Base-by-base conservation (phyloP, 176 grass and related monocot species). In the Musa itinerans region DNA sequence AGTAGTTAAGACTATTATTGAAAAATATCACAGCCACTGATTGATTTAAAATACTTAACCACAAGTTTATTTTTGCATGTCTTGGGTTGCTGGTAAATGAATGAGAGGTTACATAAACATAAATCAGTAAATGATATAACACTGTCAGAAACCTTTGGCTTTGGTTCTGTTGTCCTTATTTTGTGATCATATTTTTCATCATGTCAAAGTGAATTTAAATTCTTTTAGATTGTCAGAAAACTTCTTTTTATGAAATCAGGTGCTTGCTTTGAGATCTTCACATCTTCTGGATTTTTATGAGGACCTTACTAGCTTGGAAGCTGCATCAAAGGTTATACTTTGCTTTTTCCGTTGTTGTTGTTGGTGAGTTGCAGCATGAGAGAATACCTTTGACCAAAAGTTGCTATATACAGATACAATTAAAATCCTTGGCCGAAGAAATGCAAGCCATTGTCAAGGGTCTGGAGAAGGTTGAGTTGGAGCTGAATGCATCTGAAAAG, bases 371-470 rank as follows among this genome's bases (percentile, higher is more conserved):
- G 52, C 73, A 73, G 56, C 54, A 90, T 75, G 69, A 65, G 59
- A 67, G 73, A 50, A 72, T 50, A 79, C 62, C 13, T 84, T 51
- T 84, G 50, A 20, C 15, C 70, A 57, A 23, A 3, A 69, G 55
- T 53, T 83, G 75, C 56, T 51, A 27, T 53, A 67, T 65, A 81
- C 86, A 99, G 95, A 99, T 94, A 84, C 95, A 99, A 87, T 83
- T 99, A 43, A 99, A 99, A 84, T 87, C 89, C 72, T 81, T 99
- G 69, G 95, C 95, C 29, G 95, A 99, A 87, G 95, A 99, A 94
- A 99, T 99, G 95, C 95, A 99, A 91, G 90, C 95, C 54, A 72
- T 99, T 19, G 86, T 85, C 68, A 99, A 94, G 89, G 90, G 95
- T 9, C 75, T 99, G 59, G 88, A 99, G 83, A 99, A 93, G 63